Evolutionary conservation across 1,139 yeast genomes (phyloP).

Genomic region (Candida tunisiensis): DNA sequence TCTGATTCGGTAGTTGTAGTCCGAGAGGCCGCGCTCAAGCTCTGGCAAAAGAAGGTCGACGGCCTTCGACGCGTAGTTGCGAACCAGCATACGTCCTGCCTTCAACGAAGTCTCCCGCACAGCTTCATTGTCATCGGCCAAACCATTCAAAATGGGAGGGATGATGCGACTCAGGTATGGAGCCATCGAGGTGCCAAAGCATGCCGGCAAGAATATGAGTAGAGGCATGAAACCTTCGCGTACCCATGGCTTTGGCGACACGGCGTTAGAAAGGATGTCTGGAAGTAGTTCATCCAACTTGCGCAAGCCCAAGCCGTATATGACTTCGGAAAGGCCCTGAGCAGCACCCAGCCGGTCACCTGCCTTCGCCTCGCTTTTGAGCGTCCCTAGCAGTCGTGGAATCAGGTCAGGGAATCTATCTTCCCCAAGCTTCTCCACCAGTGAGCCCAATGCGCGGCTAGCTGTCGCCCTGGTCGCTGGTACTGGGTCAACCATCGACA

Average conservation of each 20-base stretch:
- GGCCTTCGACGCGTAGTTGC: slow-evolving; percentile 84
- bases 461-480: slow-evolving; percentile 97
- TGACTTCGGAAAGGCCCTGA: slow-evolving; percentile 88
- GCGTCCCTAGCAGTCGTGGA: slow-evolving; percentile 58
- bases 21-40: slow-evolving; percentile 77
- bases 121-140: slow-evolving; percentile 79
- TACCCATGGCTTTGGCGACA: slow-evolving; percentile 46
- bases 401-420: slow-evolving; percentile 88
- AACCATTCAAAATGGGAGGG: slow-evolving; percentile 79
- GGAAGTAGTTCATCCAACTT: slow-evolving; percentile 87
- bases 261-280: slow-evolving; percentile 53
- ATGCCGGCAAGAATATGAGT: slow-evolving; percentile 77
- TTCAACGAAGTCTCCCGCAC: slow-evolving; percentile 82
- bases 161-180: slow-evolving; percentile 76
- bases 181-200: slow-evolving; percentile 84
- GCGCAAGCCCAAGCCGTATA: slow-evolving; percentile 75
- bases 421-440: slow-evolving; percentile 93
- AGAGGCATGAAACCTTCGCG: slow-evolving; percentile 93
- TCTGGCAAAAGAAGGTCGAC: slow-evolving; percentile 90
- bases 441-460: slow-evolving; percentile 89
- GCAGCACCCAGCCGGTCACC: slow-evolving; percentile 97
- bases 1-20: slow-evolving; percentile 73
- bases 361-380: slow-evolving; percentile 63
- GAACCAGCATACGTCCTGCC: slow-evolving; percentile 84
- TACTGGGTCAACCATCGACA: slow-evolving; percentile 97